These are phyloP conservation scores for Hygrophorus russula DNA, from an alignment of 768 basidiomycete species.

Conservation along the genomic window DNA sequence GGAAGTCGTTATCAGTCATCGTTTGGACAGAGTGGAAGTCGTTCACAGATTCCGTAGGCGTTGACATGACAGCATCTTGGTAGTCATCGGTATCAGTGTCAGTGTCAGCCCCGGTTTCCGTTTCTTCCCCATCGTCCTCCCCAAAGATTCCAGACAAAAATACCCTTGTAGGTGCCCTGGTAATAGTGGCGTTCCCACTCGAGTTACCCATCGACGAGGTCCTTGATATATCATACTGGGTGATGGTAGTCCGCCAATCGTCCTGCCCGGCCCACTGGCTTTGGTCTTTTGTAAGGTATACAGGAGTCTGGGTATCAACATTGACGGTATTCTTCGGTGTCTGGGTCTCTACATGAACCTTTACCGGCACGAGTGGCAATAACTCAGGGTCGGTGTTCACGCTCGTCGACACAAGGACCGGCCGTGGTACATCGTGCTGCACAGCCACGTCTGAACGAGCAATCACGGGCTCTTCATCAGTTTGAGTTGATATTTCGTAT, in stretches of 20 bases:
- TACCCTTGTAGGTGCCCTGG: slow-evolving; percentile 16
- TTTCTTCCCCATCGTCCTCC: slow-evolving; percentile 41
- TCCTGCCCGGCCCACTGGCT: not conserved
- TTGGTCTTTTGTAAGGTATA: not conserved
- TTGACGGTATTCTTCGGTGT: slow-evolving; percentile 21
- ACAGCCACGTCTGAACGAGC: slow-evolving; percentile 35
- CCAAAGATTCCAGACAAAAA: slow-evolving; percentile 20
- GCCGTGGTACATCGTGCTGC: slow-evolving; percentile 30
- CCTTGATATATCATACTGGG: slow-evolving; percentile 29
- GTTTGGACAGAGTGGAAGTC: slow-evolving; percentile 74
- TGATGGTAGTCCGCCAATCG: slow-evolving; percentile 33
- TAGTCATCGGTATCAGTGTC: slow-evolving; percentile 64
- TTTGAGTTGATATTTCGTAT: slow-evolving; percentile 35
- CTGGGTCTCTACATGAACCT: slow-evolving; percentile 25
- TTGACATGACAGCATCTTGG: slow-evolving; percentile 66
- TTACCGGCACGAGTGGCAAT: slow-evolving; percentile 10
- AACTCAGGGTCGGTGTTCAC: slow-evolving; percentile 27
- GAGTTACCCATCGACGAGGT: slow-evolving; percentile 17
- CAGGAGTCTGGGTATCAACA: slow-evolving; percentile 20
- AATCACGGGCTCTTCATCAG: slow-evolving; percentile 29
- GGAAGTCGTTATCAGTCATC: slow-evolving; percentile 65
- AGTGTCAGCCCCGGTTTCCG: slow-evolving; percentile 57
- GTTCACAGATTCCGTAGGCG: slow-evolving; percentile 51
- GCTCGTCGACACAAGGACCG: slow-evolving; percentile 19
- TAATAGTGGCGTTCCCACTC: slow-evolving; percentile 30